Conservation (phyloP, 2,329 filamentous ascomycete species). For the Bipolaris oryzae region DNA sequence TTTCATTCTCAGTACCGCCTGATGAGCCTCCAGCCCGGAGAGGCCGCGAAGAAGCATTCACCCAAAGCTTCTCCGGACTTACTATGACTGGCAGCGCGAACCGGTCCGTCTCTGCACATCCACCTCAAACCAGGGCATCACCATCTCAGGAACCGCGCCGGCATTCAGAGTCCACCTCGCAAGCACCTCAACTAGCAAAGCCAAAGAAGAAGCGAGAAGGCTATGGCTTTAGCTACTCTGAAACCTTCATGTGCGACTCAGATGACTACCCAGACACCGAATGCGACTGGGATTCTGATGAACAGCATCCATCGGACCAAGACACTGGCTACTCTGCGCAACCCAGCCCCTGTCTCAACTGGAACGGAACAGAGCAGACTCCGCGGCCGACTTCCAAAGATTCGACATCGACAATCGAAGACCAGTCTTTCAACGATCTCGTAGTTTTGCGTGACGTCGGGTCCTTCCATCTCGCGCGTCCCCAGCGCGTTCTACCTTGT, state of each 20-base stretch:
- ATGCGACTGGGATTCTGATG: constrained; percentile 19
- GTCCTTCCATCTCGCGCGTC: constrained; percentile 26
- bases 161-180: background rate
- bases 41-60: background rate
- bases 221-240: constrained; percentile 35
- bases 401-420: background rate
- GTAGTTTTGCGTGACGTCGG: constrained; percentile 31
- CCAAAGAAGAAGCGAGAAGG: constrained; percentile 29
- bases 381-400: constrained; percentile 1
- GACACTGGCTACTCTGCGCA: background rate
- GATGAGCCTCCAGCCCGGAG: constrained; percentile 1
- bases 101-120: background rate
- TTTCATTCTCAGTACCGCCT: constrained; percentile 19
- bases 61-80: constrained; percentile 15
- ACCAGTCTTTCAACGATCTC: constrained; percentile 30
- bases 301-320: background rate
- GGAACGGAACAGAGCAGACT: background rate
- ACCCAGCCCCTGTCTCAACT: constrained; percentile 2
- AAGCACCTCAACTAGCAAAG: constrained; percentile 16
- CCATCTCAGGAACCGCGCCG: constrained; percentile 1
- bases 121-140: background rate
- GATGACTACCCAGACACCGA: constrained; percentile 33
- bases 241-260: constrained; percentile 28
- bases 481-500: constrained; percentile 26
- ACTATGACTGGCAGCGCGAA: background rate